Evolutionary conservation across 2,329 filamentous ascomycete species (phyloP), one percentile per base, ranked within the genome.

Genomic region (Blumeria graminis): DNA sequence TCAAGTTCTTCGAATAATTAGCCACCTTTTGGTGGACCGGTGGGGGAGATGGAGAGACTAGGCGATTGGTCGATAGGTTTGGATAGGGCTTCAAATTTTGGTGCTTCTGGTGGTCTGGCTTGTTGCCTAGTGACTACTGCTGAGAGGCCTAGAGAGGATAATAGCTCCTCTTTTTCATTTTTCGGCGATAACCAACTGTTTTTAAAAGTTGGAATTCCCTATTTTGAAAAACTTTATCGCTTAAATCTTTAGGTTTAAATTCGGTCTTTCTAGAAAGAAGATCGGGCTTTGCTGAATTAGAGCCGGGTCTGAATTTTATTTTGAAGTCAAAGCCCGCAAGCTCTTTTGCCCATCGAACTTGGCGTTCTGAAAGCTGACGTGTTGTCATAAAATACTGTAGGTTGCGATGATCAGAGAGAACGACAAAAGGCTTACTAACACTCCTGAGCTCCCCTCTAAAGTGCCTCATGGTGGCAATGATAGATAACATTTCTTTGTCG

Each of bases 161-260:
- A 28, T 28, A 28, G 22, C 22, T 28, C 22, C 22, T 28, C 22
- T 28, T 28, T 28, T 28, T 28, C 22, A 28, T 28, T 28, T 28
- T 28, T 28, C 22, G 41, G 10, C 3, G 8, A 32, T 11, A 51
- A 32, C 22, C 18, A 32, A 10, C 18, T 18, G 18, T 16, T 34
- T 51, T 51, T 51, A 51, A 32, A 32, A 51, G n/a, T 34, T 51
- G 46, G 46, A 51, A 51, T n/a, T 51, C 18, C 18, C 46, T 51
- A 14, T 51, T n/a, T 51, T 11, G 28, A 11, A 51, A 28, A 32
- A 18, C 9, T 51, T 18, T 18, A 18, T 51, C 18, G 6, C 9
- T 11, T n/a, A n/a, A 32, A 11, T 32, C 18, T 16, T 13, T 34
- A n/a, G 46, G 46, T 18, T 32, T n/a, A 16, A 32, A 18, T 34